These are phyloP conservation scores for Teunomyces lycoperdinae DNA, from an alignment of 805 yeast species.

Conservation along the genomic window DNA sequence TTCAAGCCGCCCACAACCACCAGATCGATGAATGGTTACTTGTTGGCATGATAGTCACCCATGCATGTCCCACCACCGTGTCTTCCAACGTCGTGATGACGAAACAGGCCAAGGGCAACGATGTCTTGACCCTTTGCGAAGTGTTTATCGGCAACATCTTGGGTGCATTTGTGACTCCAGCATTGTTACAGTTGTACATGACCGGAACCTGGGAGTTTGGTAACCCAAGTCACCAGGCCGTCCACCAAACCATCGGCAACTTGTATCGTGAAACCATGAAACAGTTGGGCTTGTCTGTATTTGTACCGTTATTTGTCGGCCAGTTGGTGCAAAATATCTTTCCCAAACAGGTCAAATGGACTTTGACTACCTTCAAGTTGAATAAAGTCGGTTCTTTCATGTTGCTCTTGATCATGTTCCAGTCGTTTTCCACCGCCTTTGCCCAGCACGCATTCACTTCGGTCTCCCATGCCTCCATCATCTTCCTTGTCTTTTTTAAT, in stretches of 20 bases:
- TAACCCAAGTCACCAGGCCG: conserved; percentile 60
- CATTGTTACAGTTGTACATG: conserved; percentile 69
- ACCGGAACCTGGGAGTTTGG: conserved; percentile 67
- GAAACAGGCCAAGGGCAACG: conserved; percentile 79
- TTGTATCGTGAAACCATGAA: conserved; percentile 79
- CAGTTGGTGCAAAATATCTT: conserved; percentile 72
- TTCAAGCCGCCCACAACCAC: conserved; percentile 52
- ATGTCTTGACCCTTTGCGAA: conserved; percentile 72
- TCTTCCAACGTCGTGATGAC: conserved; percentile 94
- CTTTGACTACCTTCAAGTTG: conserved; percentile 53
- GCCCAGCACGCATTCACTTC: conserved; percentile 73
- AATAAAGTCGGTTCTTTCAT: conserved; percentile 77
- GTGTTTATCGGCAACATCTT: conserved; percentile 80
- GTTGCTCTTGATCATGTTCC: conserved; percentile 73
- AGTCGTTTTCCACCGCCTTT: conserved; percentile 84
- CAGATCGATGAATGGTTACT: conserved; percentile 73
- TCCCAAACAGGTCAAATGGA: conserved; percentile 64
- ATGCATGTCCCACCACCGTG: conserved; percentile 89
- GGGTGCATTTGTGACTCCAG: conserved; percentile 89
- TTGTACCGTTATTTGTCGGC: conserved; percentile 86
- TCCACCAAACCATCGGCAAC: conserved; percentile 46
- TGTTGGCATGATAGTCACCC: conserved; percentile 78
- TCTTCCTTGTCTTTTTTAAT: conserved; percentile 80
- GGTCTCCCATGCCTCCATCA: conserved; percentile 64
- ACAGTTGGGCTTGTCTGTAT: conserved; percentile 80